phyloP scores from a whole-genome alignment of 1,284 basidiomycete species.

The Ceratobasidium sp. region DNA sequence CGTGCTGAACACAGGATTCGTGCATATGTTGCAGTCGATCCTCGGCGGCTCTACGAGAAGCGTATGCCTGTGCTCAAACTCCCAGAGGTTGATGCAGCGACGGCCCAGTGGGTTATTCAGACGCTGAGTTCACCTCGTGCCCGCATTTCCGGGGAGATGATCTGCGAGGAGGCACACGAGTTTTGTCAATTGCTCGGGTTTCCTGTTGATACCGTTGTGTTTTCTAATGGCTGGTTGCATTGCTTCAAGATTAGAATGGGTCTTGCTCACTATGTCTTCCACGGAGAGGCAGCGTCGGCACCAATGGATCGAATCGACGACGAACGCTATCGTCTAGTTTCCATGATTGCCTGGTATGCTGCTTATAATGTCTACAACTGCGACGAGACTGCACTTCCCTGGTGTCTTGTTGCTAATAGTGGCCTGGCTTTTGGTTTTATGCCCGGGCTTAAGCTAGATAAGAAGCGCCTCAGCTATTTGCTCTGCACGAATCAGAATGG shows the following conservation, averaged over 20 bases:
- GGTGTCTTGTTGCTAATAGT: constrained; percentile 50
- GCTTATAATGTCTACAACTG: constrained; percentile 55
- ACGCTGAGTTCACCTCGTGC: not conserved
- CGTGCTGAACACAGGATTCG: not conserved
- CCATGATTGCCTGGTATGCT: constrained; percentile 40
- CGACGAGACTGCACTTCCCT: constrained; percentile 57
- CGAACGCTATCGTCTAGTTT: not conserved
- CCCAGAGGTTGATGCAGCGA: constrained; percentile 31
- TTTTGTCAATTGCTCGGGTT: not conserved
- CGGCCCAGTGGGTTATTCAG: not conserved
- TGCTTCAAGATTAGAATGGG: constrained; percentile 32
- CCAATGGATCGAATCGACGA: not conserved
- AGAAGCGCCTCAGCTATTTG: constrained; percentile 52
- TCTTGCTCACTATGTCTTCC: constrained; percentile 9
- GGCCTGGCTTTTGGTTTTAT: constrained; percentile 49
- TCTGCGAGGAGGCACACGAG: constrained; percentile 19
- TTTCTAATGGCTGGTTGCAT: constrained; percentile 41
- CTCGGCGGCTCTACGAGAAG: constrained; percentile 6
- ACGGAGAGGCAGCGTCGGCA: constrained; percentile 35
- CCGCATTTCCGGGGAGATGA: not conserved
- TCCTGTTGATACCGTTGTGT: not conserved
- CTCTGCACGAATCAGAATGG: constrained; percentile 55
- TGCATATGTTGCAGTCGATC: not conserved
- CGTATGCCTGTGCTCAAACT: not conserved
- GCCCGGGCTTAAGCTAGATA: constrained; percentile 50